Percentiles rank a stretch among this genome's conserved stretches.
phyloP scores from a whole-genome alignment of 768 basidiomycete genomes.

The Galerina marginata region DNA sequence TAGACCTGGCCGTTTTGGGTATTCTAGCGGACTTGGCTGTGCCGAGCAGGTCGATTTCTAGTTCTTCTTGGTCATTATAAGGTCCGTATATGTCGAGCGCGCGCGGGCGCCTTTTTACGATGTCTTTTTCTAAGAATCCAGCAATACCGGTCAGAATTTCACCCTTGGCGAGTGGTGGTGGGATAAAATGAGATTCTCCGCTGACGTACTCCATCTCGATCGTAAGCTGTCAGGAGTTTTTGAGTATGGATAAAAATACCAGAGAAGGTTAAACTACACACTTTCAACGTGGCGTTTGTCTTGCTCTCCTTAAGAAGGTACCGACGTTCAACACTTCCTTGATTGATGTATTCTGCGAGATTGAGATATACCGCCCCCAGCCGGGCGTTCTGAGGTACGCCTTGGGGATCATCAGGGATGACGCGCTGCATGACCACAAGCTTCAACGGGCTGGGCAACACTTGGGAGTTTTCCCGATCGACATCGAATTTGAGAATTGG shows the following conservation, averaged over 20 bases:
- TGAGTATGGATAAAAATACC: background rate
- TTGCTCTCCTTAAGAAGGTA: slow-evolving; percentile 77
- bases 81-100: slow-evolving; percentile 53
- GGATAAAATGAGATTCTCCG: slow-evolving; percentile 59
- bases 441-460: slow-evolving; percentile 68
- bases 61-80: slow-evolving; percentile 41
- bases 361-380: slow-evolving; percentile 73
- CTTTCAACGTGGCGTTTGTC: slow-evolving; percentile 81
- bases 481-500: slow-evolving; percentile 65
- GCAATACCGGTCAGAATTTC: slow-evolving; percentile 76
- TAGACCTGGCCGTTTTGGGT: slow-evolving; percentile 22
- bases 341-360: slow-evolving; percentile 74
- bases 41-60: slow-evolving; percentile 43
- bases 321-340: slow-evolving; percentile 61
- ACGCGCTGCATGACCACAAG: slow-evolving; percentile 70
- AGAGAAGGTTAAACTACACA: slow-evolving; percentile 29
- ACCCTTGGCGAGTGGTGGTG: slow-evolving; percentile 72
- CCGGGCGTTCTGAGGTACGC: slow-evolving; percentile 60
- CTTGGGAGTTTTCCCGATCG: slow-evolving; percentile 52
- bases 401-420: slow-evolving; percentile 54
- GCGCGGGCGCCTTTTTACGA: slow-evolving; percentile 55
- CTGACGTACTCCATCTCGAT: slow-evolving; percentile 58
- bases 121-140: slow-evolving; percentile 62
- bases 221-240: slow-evolving; percentile 50
- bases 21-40: slow-evolving; percentile 19